A percentile compares a stretch with the other conserved stretches of the same genome.
These are phyloP conservation scores for Acer negundo DNA, from an alignment of 345 rosid species.

Conservation along the genomic window DNA sequence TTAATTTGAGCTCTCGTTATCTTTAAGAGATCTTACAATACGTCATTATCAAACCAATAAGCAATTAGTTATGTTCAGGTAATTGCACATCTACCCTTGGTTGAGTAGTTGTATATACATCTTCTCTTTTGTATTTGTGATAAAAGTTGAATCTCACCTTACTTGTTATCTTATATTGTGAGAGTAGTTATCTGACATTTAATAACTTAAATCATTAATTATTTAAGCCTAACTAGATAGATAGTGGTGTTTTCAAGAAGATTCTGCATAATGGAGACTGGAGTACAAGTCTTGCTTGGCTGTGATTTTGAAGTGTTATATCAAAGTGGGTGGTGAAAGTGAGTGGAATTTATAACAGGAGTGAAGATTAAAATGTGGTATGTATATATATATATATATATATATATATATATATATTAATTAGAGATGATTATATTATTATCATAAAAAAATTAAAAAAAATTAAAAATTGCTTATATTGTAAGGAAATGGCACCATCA, in stretches of 20 bases:
- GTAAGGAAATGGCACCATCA: slow-evolving; percentile 46
- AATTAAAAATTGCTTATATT: slow-evolving; percentile 50
- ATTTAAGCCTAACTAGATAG: background rate
- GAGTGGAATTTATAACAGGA: background rate
- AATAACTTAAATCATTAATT: background rate
- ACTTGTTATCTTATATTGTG: too few species aligned
- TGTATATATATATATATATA: too few species aligned
- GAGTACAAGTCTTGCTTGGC: background rate
- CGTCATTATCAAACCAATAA: too few species aligned
- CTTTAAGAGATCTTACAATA: too few species aligned
- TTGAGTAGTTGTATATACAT: too few species aligned
- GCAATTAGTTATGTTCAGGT: too few species aligned
- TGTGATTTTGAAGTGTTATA: background rate
- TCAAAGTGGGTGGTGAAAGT: background rate
- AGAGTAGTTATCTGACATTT: background rate
- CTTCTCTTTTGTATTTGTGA: too few species aligned
- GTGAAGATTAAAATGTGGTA: background rate
- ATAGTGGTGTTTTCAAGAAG: background rate
- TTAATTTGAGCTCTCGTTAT: background rate
- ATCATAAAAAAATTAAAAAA: slow-evolving; percentile 16
- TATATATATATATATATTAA: too few species aligned
- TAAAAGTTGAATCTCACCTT: background rate
- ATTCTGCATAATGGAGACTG: background rate
- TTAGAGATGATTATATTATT: slow-evolving; percentile 19
- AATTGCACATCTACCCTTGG: too few species aligned